A percentile compares a stretch with the other conserved stretches of the same genome.
Conservation (phyloP, 352 stramenopile species). For the Achlya hypogyna region DNA sequence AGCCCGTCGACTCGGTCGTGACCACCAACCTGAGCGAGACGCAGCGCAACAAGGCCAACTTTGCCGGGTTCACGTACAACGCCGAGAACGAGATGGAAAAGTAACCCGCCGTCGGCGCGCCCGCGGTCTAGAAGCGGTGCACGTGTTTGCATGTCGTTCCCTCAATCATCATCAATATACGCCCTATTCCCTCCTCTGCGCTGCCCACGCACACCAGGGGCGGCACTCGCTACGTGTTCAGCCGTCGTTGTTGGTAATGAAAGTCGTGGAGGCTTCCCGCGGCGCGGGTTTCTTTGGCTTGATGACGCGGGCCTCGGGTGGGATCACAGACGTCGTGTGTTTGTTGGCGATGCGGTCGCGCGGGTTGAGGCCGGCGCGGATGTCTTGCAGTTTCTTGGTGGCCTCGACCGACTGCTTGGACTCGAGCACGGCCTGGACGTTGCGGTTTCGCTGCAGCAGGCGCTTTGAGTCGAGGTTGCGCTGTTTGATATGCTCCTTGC, state of each 20-base stretch:
- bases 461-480: slow-evolving; percentile 89
- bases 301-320: slow-evolving; percentile 63
- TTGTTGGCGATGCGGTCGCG: slow-evolving; percentile 43
- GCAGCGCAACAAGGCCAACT: slow-evolving; percentile 85
- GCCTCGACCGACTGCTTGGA: slow-evolving; percentile 83
- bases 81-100: slow-evolving; percentile 38
- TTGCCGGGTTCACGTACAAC: slow-evolving; percentile 86
- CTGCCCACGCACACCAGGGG: too few species aligned
- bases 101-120: background rate
- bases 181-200: too few species aligned
- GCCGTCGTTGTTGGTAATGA: slow-evolving; percentile 17
- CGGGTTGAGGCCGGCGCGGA: slow-evolving; percentile 68
- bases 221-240: too few species aligned
- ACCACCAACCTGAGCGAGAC: slow-evolving; percentile 87
- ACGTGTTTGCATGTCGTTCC: background rate
- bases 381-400: slow-evolving; percentile 69
- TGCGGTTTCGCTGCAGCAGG: slow-evolving; percentile 92
- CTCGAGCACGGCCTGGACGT: slow-evolving; percentile 90
- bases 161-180: too few species aligned
- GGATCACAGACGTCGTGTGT: slow-evolving; percentile 59
- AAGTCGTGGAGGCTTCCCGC: slow-evolving; percentile 8
- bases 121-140: background rate
- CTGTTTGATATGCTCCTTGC: slow-evolving; percentile 92
- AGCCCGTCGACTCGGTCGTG: slow-evolving; percentile 84
- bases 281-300: slow-evolving; percentile 44